Evolutionary conservation across 345 rosid genomes (phyloP).

Genomic region (Lumnitzera racemosa): DNA sequence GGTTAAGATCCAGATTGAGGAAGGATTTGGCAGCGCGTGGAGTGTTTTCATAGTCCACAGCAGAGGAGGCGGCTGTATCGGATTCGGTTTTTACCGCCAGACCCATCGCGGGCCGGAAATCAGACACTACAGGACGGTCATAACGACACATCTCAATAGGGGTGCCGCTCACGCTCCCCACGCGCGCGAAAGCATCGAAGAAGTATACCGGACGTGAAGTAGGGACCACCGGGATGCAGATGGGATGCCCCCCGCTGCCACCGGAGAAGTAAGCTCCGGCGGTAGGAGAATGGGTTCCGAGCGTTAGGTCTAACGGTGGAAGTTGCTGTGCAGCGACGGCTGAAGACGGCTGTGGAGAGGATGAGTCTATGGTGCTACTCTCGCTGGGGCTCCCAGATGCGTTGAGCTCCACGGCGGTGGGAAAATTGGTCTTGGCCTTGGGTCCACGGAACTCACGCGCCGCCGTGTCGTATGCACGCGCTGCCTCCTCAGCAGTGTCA

Average conservation of each 20-base stretch:
- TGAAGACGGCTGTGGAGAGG: slow-evolving; percentile 42
- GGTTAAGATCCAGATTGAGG: slow-evolving; percentile 46
- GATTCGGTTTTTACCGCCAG: slow-evolving; percentile 50
- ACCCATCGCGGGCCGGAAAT: slow-evolving; percentile 6
- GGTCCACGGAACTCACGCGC: slow-evolving; percentile 84
- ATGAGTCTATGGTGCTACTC: slow-evolving; percentile 69
- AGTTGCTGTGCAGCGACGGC: slow-evolving; percentile 8
- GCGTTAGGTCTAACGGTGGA: slow-evolving; percentile 45
- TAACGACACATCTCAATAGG: slow-evolving; percentile 19
- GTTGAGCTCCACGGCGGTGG: slow-evolving; percentile 24
- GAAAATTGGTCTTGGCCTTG: slow-evolving; percentile 83
- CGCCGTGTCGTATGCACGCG: slow-evolving; percentile 83
- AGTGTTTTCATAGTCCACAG: slow-evolving; percentile 24
- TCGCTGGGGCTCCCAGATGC: slow-evolving; percentile 59
- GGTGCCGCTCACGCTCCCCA: slow-evolving; percentile 6
- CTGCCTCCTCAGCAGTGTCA: slow-evolving; percentile 85
- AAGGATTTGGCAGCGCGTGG: slow-evolving; percentile 16
- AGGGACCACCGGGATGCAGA: slow-evolving; percentile 11
- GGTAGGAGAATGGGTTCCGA: slow-evolving; percentile 20
- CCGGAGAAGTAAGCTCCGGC: slow-evolving; percentile 10
- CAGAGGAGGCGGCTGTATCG: slow-evolving; percentile 55
- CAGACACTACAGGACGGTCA: slow-evolving; percentile 17
- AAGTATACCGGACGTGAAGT: slow-evolving; percentile 31
- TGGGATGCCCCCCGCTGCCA: neutral
- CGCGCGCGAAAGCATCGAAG: slow-evolving; percentile 47